These are phyloP conservation scores for Amanita subjunquillea DNA, from an alignment of 768 basidiomycete species.

Conservation along the genomic window DNA sequence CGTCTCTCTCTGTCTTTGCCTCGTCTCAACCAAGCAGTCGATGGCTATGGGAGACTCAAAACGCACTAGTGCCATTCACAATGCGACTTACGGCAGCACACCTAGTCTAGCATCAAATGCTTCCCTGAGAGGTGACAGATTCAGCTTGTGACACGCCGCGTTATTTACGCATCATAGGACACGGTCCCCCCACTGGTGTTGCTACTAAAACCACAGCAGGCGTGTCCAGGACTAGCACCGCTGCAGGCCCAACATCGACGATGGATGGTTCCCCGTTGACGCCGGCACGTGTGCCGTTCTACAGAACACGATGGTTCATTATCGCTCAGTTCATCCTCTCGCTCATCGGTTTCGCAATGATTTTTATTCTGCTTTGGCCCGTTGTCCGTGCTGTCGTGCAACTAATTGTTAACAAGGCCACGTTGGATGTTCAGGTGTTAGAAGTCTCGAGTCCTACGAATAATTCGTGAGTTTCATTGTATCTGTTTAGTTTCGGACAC, in stretches of 20 bases:
- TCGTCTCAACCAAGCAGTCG: neutral
- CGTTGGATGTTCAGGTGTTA: slow-evolving; percentile 42
- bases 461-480: slow-evolving; percentile 33
- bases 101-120: slow-evolving; percentile 11
- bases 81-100: slow-evolving; percentile 7
- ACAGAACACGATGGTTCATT: slow-evolving; percentile 57
- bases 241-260: neutral
- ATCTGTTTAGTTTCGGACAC: neutral
- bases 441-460: slow-evolving; percentile 46
- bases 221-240: neutral
- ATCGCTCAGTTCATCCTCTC: slow-evolving; percentile 39
- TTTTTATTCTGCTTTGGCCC: slow-evolving; percentile 62
- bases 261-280: slow-evolving; percentile 11
- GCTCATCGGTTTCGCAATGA: slow-evolving; percentile 45
- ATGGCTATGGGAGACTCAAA: slow-evolving; percentile 13
- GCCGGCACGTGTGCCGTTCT: slow-evolving; percentile 31
- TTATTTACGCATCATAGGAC: slow-evolving; percentile 14
- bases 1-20: neutral
- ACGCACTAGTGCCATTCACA: slow-evolving; percentile 10
- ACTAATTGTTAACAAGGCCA: slow-evolving; percentile 46
- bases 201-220: slow-evolving; percentile 7
- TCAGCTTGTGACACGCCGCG: neutral
- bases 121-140: slow-evolving; percentile 12
- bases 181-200: slow-evolving; percentile 17
- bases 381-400: slow-evolving; percentile 59